Percentiles rank a stretch among this genome's conserved stretches.
Evolutionary conservation across 305 asterid species (phyloP).

Genomic region (Petunia hybrid): DNA sequence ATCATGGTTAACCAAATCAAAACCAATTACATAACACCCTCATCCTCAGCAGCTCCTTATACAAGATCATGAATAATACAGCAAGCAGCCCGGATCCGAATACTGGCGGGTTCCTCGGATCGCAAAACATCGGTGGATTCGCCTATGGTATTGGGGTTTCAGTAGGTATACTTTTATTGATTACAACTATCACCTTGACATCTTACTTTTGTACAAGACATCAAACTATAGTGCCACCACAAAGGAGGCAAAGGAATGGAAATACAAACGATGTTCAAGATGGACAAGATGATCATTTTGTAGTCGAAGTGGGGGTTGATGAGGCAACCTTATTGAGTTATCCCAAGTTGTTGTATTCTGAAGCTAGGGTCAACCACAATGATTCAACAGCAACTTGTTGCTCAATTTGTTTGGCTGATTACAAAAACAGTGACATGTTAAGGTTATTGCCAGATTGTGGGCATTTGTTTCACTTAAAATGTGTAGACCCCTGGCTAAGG

Average conservation of each 20-base stretch:
- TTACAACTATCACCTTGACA: conserved; percentile 83
- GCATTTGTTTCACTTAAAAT: conserved; percentile 66
- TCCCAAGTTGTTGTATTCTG: conserved; percentile 67
- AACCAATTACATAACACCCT: conserved; percentile 23
- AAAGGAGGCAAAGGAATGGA: neutral
- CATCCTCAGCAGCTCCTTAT: conserved; percentile 20
- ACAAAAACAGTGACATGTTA: conserved; percentile 59
- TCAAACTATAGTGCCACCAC: conserved; percentile 33
- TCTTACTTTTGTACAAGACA: conserved; percentile 85
- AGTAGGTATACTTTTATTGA: conserved; percentile 79
- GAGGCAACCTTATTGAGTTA: conserved; percentile 73
- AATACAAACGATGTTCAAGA: neutral
- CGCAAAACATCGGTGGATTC: conserved; percentile 71
- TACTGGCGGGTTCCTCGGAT: conserved; percentile 58
- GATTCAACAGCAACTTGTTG: conserved; percentile 66
- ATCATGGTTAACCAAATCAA: conserved; percentile 49
- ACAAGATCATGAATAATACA: conserved; percentile 57
- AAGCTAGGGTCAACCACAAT: conserved; percentile 52
- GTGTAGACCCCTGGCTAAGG: conserved; percentile 78
- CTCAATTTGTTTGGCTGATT: conserved; percentile 81
- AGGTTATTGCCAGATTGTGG: conserved; percentile 74
- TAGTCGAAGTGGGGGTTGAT: conserved; percentile 68
- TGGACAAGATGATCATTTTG: neutral
- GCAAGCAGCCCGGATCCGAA: conserved; percentile 20
- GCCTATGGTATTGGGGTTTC: conserved; percentile 89